Conservation (phyloP, 2,329 filamentous ascomycete genomes). For the Aureobasidium sp. region DNA sequence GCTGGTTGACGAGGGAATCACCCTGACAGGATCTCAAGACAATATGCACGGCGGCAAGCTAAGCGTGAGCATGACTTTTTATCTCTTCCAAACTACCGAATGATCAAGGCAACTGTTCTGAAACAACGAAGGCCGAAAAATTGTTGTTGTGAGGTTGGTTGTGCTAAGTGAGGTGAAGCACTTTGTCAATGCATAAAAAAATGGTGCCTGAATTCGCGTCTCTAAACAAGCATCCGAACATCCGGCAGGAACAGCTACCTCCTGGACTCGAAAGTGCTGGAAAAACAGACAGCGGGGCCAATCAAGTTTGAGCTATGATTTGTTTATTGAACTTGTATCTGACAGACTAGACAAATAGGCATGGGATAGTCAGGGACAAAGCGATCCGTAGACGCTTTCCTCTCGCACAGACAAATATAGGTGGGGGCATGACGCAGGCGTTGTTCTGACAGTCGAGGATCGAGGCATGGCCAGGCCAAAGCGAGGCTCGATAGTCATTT, state of each 20-base stretch:
- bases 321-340: neutral
- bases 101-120: too few species aligned
- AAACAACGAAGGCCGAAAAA: too few species aligned
- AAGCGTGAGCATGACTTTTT: too few species aligned
- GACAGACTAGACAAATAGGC: neutral
- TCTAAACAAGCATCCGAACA: neutral
- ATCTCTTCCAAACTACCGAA: too few species aligned
- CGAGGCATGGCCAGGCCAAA: too few species aligned
- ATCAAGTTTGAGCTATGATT: neutral
- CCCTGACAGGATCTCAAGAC: too few species aligned
- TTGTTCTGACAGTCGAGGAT: neutral
- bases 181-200: neutral
- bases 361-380: slow-evolving; percentile 7
- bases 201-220: neutral
- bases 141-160: neutral
- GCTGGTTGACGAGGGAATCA: too few species aligned
- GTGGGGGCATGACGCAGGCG: slow-evolving; percentile 12
- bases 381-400: neutral
- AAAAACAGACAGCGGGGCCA: neutral
- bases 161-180: neutral
- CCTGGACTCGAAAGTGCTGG: too few species aligned
- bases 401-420: slow-evolving; percentile 10
- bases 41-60: too few species aligned
- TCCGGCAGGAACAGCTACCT: neutral
- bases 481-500: too few species aligned